phyloP scores from a whole-genome alignment of 1,139 yeast genomes.

The Suzukiozyma palmioleophila region DNA sequence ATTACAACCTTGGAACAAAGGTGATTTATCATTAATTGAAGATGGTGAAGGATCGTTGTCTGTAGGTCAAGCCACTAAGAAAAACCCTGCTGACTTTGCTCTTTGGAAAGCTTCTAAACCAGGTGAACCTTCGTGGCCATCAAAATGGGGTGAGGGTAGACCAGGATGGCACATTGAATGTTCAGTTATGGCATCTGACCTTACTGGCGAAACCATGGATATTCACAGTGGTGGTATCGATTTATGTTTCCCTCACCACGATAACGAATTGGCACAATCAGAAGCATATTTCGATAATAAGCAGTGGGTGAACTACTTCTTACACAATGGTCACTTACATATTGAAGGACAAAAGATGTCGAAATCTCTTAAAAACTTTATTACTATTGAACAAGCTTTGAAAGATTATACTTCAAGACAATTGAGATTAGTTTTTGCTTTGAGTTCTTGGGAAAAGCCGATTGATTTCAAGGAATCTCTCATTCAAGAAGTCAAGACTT shows the following conservation, averaged over 20 bases:
- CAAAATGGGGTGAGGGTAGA: conserved; percentile 96
- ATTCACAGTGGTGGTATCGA: conserved; percentile 98
- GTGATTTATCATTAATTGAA: conserved; percentile 75
- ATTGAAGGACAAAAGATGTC: conserved; percentile 99
- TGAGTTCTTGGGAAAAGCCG: conserved; percentile 89
- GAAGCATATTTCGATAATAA: conserved; percentile 87
- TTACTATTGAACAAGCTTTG: conserved; percentile 90
- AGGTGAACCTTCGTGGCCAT: conserved; percentile 95
- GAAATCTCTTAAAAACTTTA: conserved; percentile 88
- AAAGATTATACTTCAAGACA: conserved; percentile 69
- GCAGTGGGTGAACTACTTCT: conserved; percentile 95
- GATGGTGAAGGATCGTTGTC: conserved; percentile 95
- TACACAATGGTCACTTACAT: conserved; percentile 96
- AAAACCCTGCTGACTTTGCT: conserved; percentile 83
- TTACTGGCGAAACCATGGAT: conserved; percentile 79
- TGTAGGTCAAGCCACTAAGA: conserved; percentile 50
- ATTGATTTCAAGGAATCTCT: conserved; percentile 86
- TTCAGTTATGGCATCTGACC: conserved; percentile 96
- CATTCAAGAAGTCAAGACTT: conserved; percentile 68
- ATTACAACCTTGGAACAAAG: conserved; percentile 97
- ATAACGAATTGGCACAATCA: conserved; percentile 93
- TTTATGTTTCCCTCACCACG: conserved; percentile 99
- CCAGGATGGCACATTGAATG: conserved; percentile 99
- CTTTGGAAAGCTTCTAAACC: conserved; percentile 95
- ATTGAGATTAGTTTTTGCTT: conserved; percentile 82